phyloP scores from a whole-genome alignment of 2,329 filamentous ascomycete genomes.

The Cercospora canescens region DNA sequence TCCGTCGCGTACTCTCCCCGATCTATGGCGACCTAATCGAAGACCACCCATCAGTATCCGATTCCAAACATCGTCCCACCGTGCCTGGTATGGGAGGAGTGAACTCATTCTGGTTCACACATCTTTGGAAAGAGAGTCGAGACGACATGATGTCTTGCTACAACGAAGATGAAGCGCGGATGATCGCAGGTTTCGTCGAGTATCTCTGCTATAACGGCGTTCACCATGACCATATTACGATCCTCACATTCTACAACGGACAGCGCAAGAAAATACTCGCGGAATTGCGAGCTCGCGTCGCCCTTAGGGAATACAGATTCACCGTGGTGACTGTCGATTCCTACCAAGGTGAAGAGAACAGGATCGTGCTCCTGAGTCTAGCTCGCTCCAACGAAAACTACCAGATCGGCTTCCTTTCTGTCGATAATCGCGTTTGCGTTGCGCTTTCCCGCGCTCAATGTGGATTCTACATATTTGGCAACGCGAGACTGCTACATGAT shows the following conservation, averaged over 20 bases:
- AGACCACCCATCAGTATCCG: slow-evolving; percentile 59
- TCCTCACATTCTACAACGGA: slow-evolving; percentile 86
- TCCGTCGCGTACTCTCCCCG: slow-evolving; percentile 59
- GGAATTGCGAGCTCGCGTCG: slow-evolving; percentile 39
- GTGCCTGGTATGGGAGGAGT: slow-evolving; percentile 64
- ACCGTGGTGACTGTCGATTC: slow-evolving; percentile 79
- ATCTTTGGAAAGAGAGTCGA: slow-evolving; percentile 63
- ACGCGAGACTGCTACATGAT: slow-evolving; percentile 54
- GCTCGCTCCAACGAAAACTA: slow-evolving; percentile 65
- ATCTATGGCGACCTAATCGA: slow-evolving; percentile 60
- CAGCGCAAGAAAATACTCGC: slow-evolving; percentile 68
- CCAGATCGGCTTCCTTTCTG: slow-evolving; percentile 72
- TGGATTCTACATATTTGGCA: slow-evolving; percentile 84
- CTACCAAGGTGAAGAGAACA: slow-evolving; percentile 90
- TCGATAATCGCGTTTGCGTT: slow-evolving; percentile 63
- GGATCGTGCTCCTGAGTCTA: slow-evolving; percentile 76
- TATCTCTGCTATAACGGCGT: slow-evolving; percentile 72
- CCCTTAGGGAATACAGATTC: slow-evolving; percentile 39
- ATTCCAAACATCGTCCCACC: slow-evolving; percentile 46
- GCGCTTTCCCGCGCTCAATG: slow-evolving; percentile 69
- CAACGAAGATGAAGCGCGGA: slow-evolving; percentile 72
- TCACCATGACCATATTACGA: slow-evolving; percentile 63
- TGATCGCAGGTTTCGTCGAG: slow-evolving; percentile 71
- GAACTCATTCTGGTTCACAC: slow-evolving; percentile 63
- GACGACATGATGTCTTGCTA: slow-evolving; percentile 66